Base-by-base conservation (phyloP, 31 red algal species). In the Asparagopsis taxiformis region DNA sequence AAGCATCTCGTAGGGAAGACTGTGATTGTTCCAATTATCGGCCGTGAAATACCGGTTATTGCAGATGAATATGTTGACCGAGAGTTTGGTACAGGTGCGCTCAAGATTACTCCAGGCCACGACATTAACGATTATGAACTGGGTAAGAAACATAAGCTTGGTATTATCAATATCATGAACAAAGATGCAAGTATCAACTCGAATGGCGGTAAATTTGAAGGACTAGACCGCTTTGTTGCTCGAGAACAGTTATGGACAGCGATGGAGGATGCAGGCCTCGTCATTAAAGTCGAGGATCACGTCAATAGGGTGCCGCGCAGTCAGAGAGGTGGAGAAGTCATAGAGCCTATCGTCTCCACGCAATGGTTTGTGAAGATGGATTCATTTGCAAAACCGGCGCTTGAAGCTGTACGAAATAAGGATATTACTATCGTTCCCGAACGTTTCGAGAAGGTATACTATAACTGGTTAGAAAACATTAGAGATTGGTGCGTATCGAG, bases 81-180 rank as follows among this genome's bases (percentile, higher is more conserved):
- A 85, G 62, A 51, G 17, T 96, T 99, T 72, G 97, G 97, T 8
- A 96, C 97, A 48, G 97, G 97, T 55, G 93, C 72, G 2, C 91
- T 99, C 23, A 99, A 99, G 62, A 70, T 99, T 43, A 99, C 97
- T 0, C 97, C 97, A 23, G 97, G 93, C 1, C 97, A 99, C 68
- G 97, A 99, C 77, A 76, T 85, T 0, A 96, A 96, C 63, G 97
- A 99, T 89, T 99, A 75, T 68, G 85, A 65, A 31, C 91, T 88
- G 73, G 97, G 97, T 10, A 67, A 79, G 38, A 82, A 93, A 9
- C 55, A 99, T 68, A 55, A 68, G 13, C 65, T 99, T 53, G 73
- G 73, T 15, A 70, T 74, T 30, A 84, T 94, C 55, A 85, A 70
- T 10, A 80, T 99, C 30, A 60, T 99, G 24, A 69, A 50, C 46